These are phyloP conservation scores for Camillea tinctor DNA, from an alignment of 2,329 filamentous ascomycete species.

Conservation along the genomic window DNA sequence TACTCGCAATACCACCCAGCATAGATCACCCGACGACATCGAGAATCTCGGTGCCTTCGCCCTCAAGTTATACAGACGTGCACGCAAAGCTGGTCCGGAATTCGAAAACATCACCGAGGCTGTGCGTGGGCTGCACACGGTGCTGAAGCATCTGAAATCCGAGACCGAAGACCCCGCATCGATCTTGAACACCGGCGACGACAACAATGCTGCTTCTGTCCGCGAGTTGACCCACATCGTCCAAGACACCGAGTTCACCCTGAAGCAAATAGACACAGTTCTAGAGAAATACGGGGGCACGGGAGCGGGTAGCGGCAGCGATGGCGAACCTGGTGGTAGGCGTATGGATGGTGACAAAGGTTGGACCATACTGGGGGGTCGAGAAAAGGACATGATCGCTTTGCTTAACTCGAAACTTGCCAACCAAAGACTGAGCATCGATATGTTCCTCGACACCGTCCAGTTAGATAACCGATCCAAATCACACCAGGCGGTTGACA, in stretches of 20 bases:
- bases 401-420: conserved; percentile 47
- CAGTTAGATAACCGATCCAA: conserved; percentile 50
- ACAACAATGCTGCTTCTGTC: conserved; percentile 43
- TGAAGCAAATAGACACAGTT: conserved; percentile 54
- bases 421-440: conserved; percentile 52
- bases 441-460: conserved; percentile 57
- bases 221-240: conserved; percentile 52
- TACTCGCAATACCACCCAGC: neutral
- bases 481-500: conserved; percentile 34
- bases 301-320: conserved; percentile 14
- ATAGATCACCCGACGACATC: conserved; percentile 41
- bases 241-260: conserved; percentile 53
- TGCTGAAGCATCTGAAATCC: conserved; percentile 56
- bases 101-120: conserved; percentile 50
- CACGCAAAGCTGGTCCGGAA: conserved; percentile 46
- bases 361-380: conserved; percentile 33
- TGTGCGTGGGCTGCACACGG: conserved; percentile 53
- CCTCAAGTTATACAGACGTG: conserved; percentile 53
- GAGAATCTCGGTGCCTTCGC: conserved; percentile 56
- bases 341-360: conserved; percentile 34
- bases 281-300: conserved; percentile 46
- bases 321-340: conserved; percentile 25
- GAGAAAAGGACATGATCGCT: conserved; percentile 40
- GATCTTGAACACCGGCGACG: conserved; percentile 45
- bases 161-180: conserved; percentile 59